phyloP scores from a whole-genome alignment of 345 rosid species.

The Dipteronia dyeriana region DNA sequence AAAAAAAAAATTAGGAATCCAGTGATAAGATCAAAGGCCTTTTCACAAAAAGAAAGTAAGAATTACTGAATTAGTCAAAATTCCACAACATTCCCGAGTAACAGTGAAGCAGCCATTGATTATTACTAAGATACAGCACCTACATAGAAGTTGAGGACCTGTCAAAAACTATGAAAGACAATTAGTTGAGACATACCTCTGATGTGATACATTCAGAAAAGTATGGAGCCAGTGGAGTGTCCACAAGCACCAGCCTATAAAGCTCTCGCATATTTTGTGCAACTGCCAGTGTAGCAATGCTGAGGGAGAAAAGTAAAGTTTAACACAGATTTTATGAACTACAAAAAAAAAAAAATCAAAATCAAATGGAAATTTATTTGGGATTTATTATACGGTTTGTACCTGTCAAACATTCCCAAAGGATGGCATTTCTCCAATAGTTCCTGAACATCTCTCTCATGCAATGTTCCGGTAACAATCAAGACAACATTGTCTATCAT shows the following conservation, averaged over 20 bases:
- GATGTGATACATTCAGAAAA: constrained; percentile 98
- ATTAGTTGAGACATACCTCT: constrained; percentile 51
- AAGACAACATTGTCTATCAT: constrained; percentile 99
- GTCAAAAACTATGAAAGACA: neutral
- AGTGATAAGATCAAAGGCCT: neutral
- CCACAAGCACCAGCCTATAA: constrained; percentile 95
- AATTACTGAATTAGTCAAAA: neutral
- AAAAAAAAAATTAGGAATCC: neutral
- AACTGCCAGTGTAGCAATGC: constrained; percentile 97
- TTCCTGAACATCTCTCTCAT: constrained; percentile 99
- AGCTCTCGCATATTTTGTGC: constrained; percentile 99
- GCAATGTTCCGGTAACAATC: constrained; percentile 97
- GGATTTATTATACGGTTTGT: neutral
- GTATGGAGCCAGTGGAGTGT: constrained; percentile 97
- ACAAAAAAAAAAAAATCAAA: too few relatives aligned
- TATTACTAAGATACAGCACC: neutral
- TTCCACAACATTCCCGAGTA: neutral
- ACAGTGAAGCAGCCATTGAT: constrained; percentile 1
- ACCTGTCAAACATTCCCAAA: constrained; percentile 99
- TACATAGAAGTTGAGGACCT: neutral
- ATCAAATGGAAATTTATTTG: neutral
- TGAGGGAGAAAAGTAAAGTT: constrained; percentile 26
- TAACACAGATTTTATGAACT: constrained; percentile 1
- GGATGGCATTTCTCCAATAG: constrained; percentile 97
- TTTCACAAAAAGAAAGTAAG: neutral